phyloP scores from a whole-genome alignment of 176 grass and related monocot genomes.

The Elymus sibiricus region DNA sequence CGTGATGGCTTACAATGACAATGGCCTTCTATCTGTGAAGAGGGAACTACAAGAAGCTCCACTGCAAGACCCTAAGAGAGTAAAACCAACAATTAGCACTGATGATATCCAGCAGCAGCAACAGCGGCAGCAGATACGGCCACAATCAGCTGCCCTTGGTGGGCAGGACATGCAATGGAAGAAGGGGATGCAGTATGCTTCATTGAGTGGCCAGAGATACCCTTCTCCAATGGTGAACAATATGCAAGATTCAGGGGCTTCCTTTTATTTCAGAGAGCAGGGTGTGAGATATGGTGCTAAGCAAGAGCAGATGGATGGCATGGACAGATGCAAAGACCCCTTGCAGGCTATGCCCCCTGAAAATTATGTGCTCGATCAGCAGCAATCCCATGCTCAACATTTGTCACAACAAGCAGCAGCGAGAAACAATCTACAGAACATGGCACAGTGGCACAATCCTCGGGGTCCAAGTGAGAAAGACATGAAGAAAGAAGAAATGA shows the following conservation, averaged over 20 bases:
- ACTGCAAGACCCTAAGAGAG: constrained; percentile 68
- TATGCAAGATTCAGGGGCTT: constrained; percentile 62
- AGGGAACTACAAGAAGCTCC: constrained; percentile 76
- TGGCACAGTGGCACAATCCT: constrained; percentile 56
- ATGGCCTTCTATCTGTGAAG: constrained; percentile 63
- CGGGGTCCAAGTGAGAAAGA: constrained; percentile 60
- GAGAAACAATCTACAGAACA: constrained; percentile 50
- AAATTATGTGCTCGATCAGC: constrained; percentile 51
- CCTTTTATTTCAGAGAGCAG: constrained; percentile 70
- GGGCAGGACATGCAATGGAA: constrained; percentile 74
- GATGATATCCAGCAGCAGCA: constrained; percentile 75
- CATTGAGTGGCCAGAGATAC: constrained; percentile 70
- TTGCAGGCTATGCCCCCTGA: constrained; percentile 53
- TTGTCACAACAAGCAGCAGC: constrained; percentile 46
- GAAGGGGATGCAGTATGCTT: constrained; percentile 68
- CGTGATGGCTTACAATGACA: constrained; percentile 54
- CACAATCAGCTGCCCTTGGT: constrained; percentile 42
- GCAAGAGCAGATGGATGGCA: constrained; percentile 68
- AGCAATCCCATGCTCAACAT: constrained; percentile 46
- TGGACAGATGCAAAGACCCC: constrained; percentile 56
- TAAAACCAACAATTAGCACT: constrained; percentile 52
- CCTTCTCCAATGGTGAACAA: constrained; percentile 54
- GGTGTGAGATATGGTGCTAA: constrained; percentile 58
- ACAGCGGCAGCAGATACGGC: constrained; percentile 51
- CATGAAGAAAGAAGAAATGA: constrained; percentile 69